phyloP scores from a whole-genome alignment of 176 grass and related monocot species.

The Tillandsia fasciculata region DNA sequence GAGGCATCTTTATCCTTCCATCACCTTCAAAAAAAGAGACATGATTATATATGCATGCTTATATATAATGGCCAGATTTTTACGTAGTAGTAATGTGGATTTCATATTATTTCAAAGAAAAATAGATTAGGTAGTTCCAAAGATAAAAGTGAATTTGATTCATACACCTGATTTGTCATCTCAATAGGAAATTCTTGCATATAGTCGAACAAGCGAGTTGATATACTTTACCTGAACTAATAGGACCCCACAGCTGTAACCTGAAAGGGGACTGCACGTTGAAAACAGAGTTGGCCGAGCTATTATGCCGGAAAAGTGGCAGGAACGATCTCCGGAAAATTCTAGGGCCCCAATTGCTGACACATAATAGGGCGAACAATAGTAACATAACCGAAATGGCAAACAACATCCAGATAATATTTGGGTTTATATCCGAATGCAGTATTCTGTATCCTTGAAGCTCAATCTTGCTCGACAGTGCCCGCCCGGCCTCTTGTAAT shows the following conservation, averaged over 20 bases:
- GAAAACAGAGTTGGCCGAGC: conserved; percentile 40
- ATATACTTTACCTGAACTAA: conserved; percentile 52
- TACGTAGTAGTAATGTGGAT: too few relatives aligned
- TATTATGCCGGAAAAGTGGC: conserved; percentile 63
- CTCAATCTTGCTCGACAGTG: conserved; percentile 47
- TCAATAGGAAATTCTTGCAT: conserved; percentile 1
- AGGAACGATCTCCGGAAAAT: conserved; percentile 71
- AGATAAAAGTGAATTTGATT: too few relatives aligned
- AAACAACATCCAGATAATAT: conserved; percentile 60
- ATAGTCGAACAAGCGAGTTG: neutral
- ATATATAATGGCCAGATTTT: too few relatives aligned
- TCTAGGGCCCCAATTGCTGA: conserved; percentile 61
- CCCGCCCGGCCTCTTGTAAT: conserved; percentile 67
- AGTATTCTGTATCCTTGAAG: conserved; percentile 66
- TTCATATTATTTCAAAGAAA: too few relatives aligned
- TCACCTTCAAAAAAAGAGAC: conserved; percentile 37
- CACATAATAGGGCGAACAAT: conserved; percentile 51
- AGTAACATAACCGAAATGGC: conserved; percentile 61
- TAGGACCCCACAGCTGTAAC: conserved; percentile 73
- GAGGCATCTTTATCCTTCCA: conserved; percentile 67
- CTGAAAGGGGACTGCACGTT: conserved; percentile 52
- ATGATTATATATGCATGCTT: neutral
- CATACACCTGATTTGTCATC: neutral
- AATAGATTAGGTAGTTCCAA: too few relatives aligned
- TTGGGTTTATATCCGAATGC: conserved; percentile 55